Conservation (phyloP, 495 filamentous ascomycete genomes). For the Neurospora hispaniola region DNA sequence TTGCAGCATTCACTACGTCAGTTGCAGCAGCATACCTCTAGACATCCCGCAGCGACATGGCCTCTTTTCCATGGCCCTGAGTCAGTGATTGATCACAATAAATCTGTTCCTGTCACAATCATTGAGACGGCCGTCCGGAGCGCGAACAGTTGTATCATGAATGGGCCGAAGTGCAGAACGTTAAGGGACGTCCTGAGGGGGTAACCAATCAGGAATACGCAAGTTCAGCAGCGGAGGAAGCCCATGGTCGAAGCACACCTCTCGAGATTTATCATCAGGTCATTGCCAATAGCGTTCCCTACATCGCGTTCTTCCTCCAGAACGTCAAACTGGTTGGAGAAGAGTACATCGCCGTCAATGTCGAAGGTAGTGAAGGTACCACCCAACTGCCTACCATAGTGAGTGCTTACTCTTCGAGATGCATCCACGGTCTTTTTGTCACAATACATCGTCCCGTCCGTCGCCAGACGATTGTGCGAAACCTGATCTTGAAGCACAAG, state of each 20-base stretch:
- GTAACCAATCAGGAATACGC: slow-evolving; percentile 27
- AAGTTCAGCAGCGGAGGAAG: slow-evolving; percentile 22
- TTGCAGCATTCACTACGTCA: background rate
- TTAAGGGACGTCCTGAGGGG: slow-evolving; percentile 31
- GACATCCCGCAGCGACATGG: background rate
- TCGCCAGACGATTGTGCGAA: background rate
- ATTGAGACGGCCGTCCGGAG: slow-evolving; percentile 25
- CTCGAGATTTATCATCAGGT: slow-evolving; percentile 2
- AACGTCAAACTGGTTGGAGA: slow-evolving; percentile 31
- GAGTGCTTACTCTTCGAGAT: background rate
- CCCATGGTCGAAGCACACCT: slow-evolving; percentile 23
- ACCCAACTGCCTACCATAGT: background rate
- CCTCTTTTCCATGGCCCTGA: background rate
- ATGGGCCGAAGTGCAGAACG: slow-evolving; percentile 30
- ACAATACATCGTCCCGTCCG: background rate
- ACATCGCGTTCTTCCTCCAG: slow-evolving; percentile 30
- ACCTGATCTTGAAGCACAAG: background rate
- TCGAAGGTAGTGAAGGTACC: slow-evolving; percentile 25
- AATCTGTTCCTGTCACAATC: slow-evolving; percentile 18
- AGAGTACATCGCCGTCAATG: slow-evolving; percentile 22
- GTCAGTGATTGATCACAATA: background rate
- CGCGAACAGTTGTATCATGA: slow-evolving; percentile 28
- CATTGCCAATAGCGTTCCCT: slow-evolving; percentile 12
- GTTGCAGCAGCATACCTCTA: background rate
- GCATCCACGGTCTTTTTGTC: background rate